phyloP scores from a whole-genome alignment of 2,329 filamentous ascomycete genomes.

The Aspergillus fijiensis region DNA sequence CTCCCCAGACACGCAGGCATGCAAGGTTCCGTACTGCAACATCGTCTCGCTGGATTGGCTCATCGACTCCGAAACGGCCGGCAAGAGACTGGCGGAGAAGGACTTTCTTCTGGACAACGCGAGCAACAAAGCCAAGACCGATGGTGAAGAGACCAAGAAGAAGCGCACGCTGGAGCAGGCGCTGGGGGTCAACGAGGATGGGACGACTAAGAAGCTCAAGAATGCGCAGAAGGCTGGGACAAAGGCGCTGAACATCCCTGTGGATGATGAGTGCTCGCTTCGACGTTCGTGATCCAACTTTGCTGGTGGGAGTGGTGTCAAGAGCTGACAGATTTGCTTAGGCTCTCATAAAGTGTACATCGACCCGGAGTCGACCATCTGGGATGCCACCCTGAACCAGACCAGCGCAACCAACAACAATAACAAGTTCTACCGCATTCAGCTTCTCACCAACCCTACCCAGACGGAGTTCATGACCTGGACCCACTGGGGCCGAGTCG shows the following conservation, averaged over 20 bases:
- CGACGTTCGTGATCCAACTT: not conserved
- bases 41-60: constrained; percentile 65
- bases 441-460: constrained; percentile 51
- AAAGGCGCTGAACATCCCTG: constrained; percentile 44
- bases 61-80: constrained; percentile 51
- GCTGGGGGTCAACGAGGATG: constrained; percentile 25
- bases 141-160: constrained; percentile 28
- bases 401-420: constrained; percentile 70
- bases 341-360: constrained; percentile 58
- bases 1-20: constrained; percentile 44
- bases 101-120: constrained; percentile 34
- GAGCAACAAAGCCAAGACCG: not conserved
- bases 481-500: constrained; percentile 80
- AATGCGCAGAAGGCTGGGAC: constrained; percentile 48
- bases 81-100: constrained; percentile 42
- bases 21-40: constrained; percentile 48
- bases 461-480: constrained; percentile 56
- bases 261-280: constrained; percentile 44
- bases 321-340: not conserved
- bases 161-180: constrained; percentile 25
- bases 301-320: too few species aligned
- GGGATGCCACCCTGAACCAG: constrained; percentile 77
- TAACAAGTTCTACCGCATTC: constrained; percentile 80
- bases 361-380: constrained; percentile 65
- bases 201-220: constrained; percentile 39